Percentiles rank a stretch among this genome's conserved stretches.
Evolutionary conservation across 129 eudicot genomes (phyloP).

Genomic region (carrot (Daucus carota)): DNA sequence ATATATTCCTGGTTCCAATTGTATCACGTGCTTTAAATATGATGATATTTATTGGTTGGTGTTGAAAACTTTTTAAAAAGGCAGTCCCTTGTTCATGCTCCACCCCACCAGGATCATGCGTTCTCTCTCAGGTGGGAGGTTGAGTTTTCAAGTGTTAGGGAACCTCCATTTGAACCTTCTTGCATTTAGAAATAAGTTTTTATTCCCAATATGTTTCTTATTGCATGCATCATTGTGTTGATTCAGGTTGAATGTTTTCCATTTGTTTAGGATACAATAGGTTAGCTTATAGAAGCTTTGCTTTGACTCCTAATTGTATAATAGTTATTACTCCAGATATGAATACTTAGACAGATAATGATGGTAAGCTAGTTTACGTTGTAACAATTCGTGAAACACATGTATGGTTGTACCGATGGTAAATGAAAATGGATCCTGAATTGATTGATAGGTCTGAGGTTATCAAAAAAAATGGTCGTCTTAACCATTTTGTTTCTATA

Average conservation of each 20-base stretch:
- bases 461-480: too few species aligned
- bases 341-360: too few species aligned
- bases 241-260: neutral
- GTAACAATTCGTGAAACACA: neutral
- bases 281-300: neutral
- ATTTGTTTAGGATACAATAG: neutral
- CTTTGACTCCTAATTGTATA: neutral
- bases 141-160: neutral
- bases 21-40: neutral
- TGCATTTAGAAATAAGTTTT: neutral
- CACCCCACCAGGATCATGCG: neutral
- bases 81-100: neutral
- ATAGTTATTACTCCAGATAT: neutral
- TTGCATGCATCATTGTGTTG: neutral
- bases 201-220: neutral
- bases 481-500: neutral
- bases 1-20: neutral
- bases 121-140: neutral
- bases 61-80: neutral
- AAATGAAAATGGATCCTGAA: neutral
- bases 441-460: neutral
- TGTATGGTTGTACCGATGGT: neutral
- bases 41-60: neutral
- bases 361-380: neutral
- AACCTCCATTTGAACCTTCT: neutral